Percentiles rank a stretch among this genome's conserved stretches.
Evolutionary conservation across 495 filamentous ascomycete species (phyloP).

Genomic region (Hypoxylon fuscum): DNA sequence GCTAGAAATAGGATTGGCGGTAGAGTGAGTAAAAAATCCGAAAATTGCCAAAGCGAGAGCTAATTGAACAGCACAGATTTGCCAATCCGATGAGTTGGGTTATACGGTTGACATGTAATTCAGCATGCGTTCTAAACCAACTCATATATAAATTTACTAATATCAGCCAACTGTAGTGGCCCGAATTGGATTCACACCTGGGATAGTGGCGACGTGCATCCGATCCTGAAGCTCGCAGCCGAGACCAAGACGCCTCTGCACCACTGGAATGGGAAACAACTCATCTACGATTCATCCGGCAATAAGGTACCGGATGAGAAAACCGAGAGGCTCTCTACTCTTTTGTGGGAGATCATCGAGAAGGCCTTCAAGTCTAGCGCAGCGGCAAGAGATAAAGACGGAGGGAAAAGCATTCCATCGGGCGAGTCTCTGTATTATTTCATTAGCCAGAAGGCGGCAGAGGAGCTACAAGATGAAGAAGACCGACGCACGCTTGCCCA

Average conservation of each 20-base stretch:
- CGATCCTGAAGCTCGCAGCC: slow-evolving; percentile 66
- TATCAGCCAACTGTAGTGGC: too few species aligned
- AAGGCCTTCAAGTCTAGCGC: slow-evolving; percentile 76
- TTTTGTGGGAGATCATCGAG: slow-evolving; percentile 73
- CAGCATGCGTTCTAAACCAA: slow-evolving; percentile 7
- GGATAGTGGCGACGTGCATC: slow-evolving; percentile 71
- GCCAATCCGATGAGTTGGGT: slow-evolving; percentile 43
- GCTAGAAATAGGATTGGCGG: slow-evolving; percentile 75
- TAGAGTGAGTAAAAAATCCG: slow-evolving; percentile 58
- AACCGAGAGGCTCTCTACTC: slow-evolving; percentile 60
- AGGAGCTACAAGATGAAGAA: slow-evolving; percentile 27
- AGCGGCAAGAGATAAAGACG: slow-evolving; percentile 45
- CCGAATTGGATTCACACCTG: slow-evolving; percentile 85
- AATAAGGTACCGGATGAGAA: slow-evolving; percentile 57
- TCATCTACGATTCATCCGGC: slow-evolving; percentile 65
- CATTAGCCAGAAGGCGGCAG: slow-evolving; percentile 56
- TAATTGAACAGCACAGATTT: slow-evolving; percentile 25
- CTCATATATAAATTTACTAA: too few species aligned
- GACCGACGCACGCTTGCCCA: slow-evolving; percentile 49
- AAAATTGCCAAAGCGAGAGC: slow-evolving; percentile 15
- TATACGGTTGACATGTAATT: slow-evolving; percentile 64
- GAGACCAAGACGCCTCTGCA: slow-evolving; percentile 56
- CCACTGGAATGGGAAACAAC: slow-evolving; percentile 62
- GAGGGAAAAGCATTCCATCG: slow-evolving; percentile 60
- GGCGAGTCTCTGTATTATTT: slow-evolving; percentile 72